A percentile compares a stretch with the other conserved stretches of the same genome.
These are phyloP conservation scores for Colletotrichum australisinense DNA, from an alignment of 2,329 filamentous ascomycete genomes.

Conservation along the genomic window DNA sequence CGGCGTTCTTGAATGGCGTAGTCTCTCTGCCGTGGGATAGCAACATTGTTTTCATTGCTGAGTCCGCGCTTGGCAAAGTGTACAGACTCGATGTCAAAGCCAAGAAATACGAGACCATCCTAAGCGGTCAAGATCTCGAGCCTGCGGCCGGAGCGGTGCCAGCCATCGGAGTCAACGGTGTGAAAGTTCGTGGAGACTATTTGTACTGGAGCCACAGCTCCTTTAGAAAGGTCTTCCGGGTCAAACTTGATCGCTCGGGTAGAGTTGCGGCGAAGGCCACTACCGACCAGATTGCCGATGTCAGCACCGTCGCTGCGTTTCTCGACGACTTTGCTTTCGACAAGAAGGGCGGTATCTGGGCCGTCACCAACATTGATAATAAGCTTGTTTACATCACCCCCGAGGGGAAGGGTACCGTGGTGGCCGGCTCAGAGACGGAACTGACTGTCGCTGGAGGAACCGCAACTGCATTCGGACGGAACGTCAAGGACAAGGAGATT, in stretches of 20 bases:
- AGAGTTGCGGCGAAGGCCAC: not conserved
- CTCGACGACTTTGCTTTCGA: not conserved
- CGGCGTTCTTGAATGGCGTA: not conserved
- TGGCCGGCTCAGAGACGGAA: not conserved
- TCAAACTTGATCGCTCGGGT: not conserved
- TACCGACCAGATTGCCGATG: not conserved
- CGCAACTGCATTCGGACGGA: not conserved
- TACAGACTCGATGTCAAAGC: not conserved
- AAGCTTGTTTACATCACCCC: not conserved
- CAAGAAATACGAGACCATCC: not conserved
- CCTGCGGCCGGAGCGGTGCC: not conserved
- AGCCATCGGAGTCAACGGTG: not conserved
- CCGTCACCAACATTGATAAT: not conserved
- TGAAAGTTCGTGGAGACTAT: not conserved
- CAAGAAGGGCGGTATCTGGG: not conserved
- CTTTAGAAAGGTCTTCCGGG: not conserved
- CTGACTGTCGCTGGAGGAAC: not conserved
- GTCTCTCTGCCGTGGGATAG: not conserved
- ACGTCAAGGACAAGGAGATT: not conserved
- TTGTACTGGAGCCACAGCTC: not conserved
- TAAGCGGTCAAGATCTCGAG: not conserved
- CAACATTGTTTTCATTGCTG: not conserved
- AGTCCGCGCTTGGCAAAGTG: not conserved
- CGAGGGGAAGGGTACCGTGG: not conserved
- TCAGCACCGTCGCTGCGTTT: not conserved